Evolutionary conservation across 2,329 filamentous ascomycete species (phyloP), one percentile per base, ranked within the genome.

Genomic region (Achaetomium macrosporum): DNA sequence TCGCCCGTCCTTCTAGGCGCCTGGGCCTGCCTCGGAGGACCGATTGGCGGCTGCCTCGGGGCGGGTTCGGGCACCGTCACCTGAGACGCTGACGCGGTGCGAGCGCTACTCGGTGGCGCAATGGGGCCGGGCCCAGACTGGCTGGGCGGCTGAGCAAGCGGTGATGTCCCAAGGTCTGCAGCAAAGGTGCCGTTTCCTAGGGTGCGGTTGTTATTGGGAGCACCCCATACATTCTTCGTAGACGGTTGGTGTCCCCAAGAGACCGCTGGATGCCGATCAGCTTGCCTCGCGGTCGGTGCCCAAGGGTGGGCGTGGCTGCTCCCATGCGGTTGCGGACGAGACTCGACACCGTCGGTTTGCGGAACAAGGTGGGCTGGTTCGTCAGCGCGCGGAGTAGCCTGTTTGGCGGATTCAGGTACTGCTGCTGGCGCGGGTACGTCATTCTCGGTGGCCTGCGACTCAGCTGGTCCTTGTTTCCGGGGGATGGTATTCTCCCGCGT

Each of bases 161-260:
- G 66, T 3, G 69, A 54, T 9, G 63, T 69, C 29, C 75, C 76
- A 47, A 85, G 74, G 59, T 83, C 81, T 12, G 81, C 76, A 52
- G 79, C 82, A 63, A 91, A 91, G 0, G 86, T 89, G 41, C 87
- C 87, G 65, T 91, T 91, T 3, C 87, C 87, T 17, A 91, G 81
- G 11, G 81, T 83, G 50, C 83, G 78, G 59, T 88, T 83, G 61
- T 80, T 84, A 50, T 82, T 81, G n/a, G 83, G 84, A 41, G 85
- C 82, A 16, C 83, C 87, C 87, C 87, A 91, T 16, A 90, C 84
- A 64, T 85, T 88, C 44, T 78, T 74, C 12, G 74, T 67, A 11
- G 72, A 65, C 17, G 57, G 49, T 47, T 60, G 61, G 29, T 71
- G 63, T 29, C 70, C 71, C 81, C 82, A 84, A 7, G 35, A 37